phyloP scores from a whole-genome alignment of 176 grass and related monocot species.

The Otatea glauca region DNA sequence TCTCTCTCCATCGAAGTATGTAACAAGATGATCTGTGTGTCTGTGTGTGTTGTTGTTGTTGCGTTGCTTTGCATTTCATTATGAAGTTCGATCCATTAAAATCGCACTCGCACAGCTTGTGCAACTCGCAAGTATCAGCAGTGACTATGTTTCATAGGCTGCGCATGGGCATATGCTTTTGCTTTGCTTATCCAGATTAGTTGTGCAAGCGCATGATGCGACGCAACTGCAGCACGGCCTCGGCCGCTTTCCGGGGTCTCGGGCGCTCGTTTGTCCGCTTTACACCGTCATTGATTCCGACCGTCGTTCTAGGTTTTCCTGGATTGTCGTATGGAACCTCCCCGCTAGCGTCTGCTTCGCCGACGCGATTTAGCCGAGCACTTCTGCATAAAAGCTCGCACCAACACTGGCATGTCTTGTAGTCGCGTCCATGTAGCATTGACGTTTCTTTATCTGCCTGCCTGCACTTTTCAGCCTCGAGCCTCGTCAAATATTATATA shows the following conservation, averaged over 20 bases:
- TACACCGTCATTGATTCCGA: conserved; percentile 58
- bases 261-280: conserved; percentile 45
- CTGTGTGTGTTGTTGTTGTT: neutral
- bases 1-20: too few species aligned
- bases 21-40: too few species aligned
- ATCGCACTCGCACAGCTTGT: neutral
- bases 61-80: neutral
- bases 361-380: neutral
- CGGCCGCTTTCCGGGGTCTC: conserved; percentile 44
- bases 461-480: conserved; percentile 28
- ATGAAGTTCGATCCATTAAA: neutral
- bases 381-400: neutral
- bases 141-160: neutral
- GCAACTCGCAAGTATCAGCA: neutral
- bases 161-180: neutral
- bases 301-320: conserved; percentile 46
- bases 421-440: conserved; percentile 4
- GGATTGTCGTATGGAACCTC: conserved; percentile 16
- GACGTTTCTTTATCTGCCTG: neutral
- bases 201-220: conserved; percentile 24
- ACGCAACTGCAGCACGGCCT: conserved; percentile 31
- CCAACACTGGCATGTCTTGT: neutral
- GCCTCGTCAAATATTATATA: neutral
- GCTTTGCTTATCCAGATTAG: neutral
- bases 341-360: neutral